These are phyloP conservation scores for Lentinula guzmanii DNA, from an alignment of 768 basidiomycete genomes.

Conservation along the genomic window DNA sequence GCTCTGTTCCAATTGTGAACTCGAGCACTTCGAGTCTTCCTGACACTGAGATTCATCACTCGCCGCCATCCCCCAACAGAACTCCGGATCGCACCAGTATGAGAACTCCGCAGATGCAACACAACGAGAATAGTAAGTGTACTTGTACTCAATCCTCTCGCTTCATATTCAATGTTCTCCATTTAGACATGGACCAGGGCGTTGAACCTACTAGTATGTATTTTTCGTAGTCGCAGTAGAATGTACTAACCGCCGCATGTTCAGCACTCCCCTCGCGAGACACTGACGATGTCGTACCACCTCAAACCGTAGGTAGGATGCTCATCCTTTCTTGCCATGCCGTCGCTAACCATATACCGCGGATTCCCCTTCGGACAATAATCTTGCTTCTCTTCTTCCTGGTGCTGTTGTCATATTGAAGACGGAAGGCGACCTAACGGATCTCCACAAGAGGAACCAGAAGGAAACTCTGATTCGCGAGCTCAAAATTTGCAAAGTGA, in stretches of 20 bases:
- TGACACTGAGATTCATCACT: background rate
- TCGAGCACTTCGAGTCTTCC: background rate
- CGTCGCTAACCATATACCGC: background rate
- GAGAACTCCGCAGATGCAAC: background rate
- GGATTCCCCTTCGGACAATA: background rate
- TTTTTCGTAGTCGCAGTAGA: no score
- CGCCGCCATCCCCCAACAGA: background rate
- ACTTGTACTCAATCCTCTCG: no score
- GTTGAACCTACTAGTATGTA: no score
- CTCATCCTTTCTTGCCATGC: background rate
- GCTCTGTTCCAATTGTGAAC: background rate
- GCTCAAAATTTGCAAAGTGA: background rate
- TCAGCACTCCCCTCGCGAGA: background rate
- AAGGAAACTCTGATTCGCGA: background rate
- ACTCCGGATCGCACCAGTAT: background rate
- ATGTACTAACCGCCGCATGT: background rate
- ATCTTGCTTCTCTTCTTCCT: background rate
- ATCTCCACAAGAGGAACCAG: background rate
- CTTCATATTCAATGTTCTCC: no score
- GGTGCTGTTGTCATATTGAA: background rate
- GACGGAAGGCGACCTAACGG: background rate
- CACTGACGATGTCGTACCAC: background rate
- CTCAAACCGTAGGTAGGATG: background rate
- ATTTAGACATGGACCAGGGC: no score
- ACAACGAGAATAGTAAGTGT: background rate